phyloP scores from a whole-genome alignment of 352 stramenopile species.

The Phytophthora tubulina region DNA sequence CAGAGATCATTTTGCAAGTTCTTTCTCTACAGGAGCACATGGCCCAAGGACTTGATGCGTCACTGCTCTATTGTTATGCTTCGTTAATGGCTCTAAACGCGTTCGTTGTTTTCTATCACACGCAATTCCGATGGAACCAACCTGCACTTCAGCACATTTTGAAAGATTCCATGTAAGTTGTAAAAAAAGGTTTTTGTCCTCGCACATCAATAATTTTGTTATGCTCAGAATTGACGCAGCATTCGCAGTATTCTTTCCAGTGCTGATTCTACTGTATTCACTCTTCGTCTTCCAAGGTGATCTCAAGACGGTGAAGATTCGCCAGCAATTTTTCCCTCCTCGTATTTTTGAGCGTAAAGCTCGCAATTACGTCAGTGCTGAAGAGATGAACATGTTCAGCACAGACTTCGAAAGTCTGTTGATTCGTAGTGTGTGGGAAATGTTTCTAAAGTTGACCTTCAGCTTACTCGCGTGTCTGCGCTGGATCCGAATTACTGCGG shows the following conservation, averaged over 20 bases:
- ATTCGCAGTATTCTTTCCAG: slow-evolving; percentile 54
- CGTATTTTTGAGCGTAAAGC: slow-evolving; percentile 45
- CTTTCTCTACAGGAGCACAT: slow-evolving; percentile 41
- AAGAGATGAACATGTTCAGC: slow-evolving; percentile 51
- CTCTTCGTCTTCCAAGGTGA: slow-evolving; percentile 46
- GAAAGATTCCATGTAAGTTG: slow-evolving; percentile 47
- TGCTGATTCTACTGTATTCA: slow-evolving; percentile 39
- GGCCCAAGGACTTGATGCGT: slow-evolving; percentile 28
- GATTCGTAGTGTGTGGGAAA: slow-evolving; percentile 19
- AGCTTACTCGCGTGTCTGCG: slow-evolving; percentile 46
- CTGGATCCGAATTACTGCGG: slow-evolving; percentile 36
- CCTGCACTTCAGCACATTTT: slow-evolving; percentile 43
- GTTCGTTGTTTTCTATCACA: slow-evolving; percentile 44
- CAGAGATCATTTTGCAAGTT: slow-evolving; percentile 43
- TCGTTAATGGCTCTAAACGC: slow-evolving; percentile 51
- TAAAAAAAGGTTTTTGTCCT: neutral
- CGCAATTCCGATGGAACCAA: slow-evolving; percentile 47
- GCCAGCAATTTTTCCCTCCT: slow-evolving; percentile 50
- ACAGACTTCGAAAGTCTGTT: slow-evolving; percentile 42
- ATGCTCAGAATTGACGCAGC: slow-evolving; percentile 40
- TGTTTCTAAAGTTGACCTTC: slow-evolving; percentile 46
- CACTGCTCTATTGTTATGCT: slow-evolving; percentile 30
- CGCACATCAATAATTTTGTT: neutral
- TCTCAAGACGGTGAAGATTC: slow-evolving; percentile 44
- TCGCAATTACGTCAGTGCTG: slow-evolving; percentile 41